phyloP scores from a whole-genome alignment of 768 basidiomycete species.

The Termitomyces sp. region DNA sequence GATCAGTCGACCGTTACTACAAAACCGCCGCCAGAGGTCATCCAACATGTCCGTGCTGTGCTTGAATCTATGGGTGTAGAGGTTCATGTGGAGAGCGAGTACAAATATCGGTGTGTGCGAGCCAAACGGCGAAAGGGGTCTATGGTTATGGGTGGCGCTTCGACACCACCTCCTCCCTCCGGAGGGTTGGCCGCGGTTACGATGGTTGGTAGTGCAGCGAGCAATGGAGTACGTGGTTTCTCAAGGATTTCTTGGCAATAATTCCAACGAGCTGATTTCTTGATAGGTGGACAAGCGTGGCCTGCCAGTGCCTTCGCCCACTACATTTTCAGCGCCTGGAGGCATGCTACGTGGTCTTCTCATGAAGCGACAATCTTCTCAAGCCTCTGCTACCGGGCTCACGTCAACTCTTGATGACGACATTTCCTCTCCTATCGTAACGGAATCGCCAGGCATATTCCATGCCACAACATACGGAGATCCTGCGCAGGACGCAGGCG shows the following conservation, averaged over 20 bases:
- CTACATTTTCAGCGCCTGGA: conserved; percentile 61
- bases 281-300: conserved; percentile 94
- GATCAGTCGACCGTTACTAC: conserved; percentile 89
- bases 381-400: conserved; percentile 43
- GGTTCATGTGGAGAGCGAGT: conserved; percentile 84
- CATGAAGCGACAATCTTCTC: conserved; percentile 88
- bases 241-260: conserved; percentile 3
- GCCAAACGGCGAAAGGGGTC: conserved; percentile 65
- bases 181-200: conserved; percentile 62
- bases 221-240: conserved; percentile 70
- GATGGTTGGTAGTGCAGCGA: conserved; percentile 78
- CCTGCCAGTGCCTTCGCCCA: conserved; percentile 76
- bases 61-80: conserved; percentile 90
- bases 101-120: conserved; percentile 83
- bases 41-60: conserved; percentile 77
- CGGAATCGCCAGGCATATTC: conserved; percentile 36
- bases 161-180: conserved; percentile 16
- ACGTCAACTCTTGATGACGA: conserved; percentile 47
- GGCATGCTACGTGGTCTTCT: conserved; percentile 86
- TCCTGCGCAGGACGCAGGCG: conserved; percentile 75
- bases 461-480: conserved; percentile 77
- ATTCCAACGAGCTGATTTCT: conserved; percentile 7
- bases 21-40: conserved; percentile 79
- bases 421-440: conserved; percentile 28
- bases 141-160: conserved; percentile 35